Percentiles rank a stretch among this genome's conserved stretches.
phyloP scores from a whole-genome alignment of 2,329 filamentous ascomycete species.

The Phoma sp. region DNA sequence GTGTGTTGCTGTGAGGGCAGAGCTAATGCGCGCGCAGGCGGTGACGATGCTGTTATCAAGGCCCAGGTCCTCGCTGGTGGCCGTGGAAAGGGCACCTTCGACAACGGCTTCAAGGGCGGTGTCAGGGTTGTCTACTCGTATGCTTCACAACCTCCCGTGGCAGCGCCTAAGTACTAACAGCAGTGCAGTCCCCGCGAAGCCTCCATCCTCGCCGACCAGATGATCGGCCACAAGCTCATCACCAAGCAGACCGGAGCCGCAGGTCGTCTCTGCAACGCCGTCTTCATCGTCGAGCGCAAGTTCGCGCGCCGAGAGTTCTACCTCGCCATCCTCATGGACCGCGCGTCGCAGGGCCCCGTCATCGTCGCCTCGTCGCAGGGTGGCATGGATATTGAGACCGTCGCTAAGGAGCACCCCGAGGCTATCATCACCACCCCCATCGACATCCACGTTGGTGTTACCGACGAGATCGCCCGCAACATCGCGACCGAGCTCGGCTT shows the following conservation, averaged over 20 bases:
- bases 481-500: constrained; percentile 95
- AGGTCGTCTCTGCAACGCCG: constrained; percentile 93
- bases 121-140: constrained; percentile 98
- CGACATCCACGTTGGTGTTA: constrained; percentile 93
- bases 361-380: constrained; percentile 98
- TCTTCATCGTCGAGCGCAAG: constrained; percentile 99
- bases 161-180: constrained; percentile 15
- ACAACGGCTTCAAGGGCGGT: constrained; percentile 98
- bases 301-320: constrained; percentile 99
- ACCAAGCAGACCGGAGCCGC: constrained; percentile 98
- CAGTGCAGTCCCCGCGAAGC: constrained; percentile 76
- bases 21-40: constrained; percentile 57
- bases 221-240: constrained; percentile 99
- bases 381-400: constrained; percentile 98
- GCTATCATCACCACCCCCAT: constrained; percentile 94
- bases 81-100: constrained; percentile 96
- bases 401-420: constrained; percentile 96
- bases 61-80: constrained; percentile 98
- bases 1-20: constrained; percentile 20
- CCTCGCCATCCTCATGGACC: constrained; percentile 98
- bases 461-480: constrained; percentile 88
- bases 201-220: constrained; percentile 97
- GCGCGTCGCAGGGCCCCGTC: constrained; percentile 85
- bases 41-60: constrained; percentile 99
- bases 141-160: constrained; percentile 36